Percentiles rank a stretch among this genome's conserved stretches.
These are phyloP conservation scores for Malbranchea zuffiana DNA, from an alignment of 2,329 filamentous ascomycete species.

Conservation along the genomic window DNA sequence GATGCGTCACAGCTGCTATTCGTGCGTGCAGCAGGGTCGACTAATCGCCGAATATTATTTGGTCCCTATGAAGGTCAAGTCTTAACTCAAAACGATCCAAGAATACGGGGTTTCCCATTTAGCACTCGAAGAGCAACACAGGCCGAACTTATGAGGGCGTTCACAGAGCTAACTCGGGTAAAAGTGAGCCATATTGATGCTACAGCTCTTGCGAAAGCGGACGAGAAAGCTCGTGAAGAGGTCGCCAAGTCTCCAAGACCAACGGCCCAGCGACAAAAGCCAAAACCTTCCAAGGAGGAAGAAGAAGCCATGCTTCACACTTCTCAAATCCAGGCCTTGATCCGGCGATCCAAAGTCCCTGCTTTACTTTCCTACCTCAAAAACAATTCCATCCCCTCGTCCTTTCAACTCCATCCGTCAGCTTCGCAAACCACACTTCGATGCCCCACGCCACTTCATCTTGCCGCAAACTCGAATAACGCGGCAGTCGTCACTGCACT, in stretches of 20 bases:
- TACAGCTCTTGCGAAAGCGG: slow-evolving; percentile 44
- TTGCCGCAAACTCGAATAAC: slow-evolving; percentile 72
- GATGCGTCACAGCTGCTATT: slow-evolving; percentile 79
- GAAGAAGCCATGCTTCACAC: slow-evolving; percentile 75
- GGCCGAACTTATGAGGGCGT: slow-evolving; percentile 85
- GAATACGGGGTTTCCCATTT: slow-evolving; percentile 83
- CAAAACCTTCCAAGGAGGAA: slow-evolving; percentile 69
- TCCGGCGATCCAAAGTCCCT: slow-evolving; percentile 81
- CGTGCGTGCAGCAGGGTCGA: slow-evolving; percentile 74
- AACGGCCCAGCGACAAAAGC: slow-evolving; percentile 31
- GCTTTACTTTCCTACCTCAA: slow-evolving; percentile 74
- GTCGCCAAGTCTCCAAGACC: slow-evolving; percentile 27
- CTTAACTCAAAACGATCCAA: slow-evolving; percentile 62
- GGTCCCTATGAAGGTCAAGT: slow-evolving; percentile 86
- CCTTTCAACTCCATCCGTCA: slow-evolving; percentile 64
- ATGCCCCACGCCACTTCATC: slow-evolving; percentile 70
- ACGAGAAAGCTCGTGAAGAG: slow-evolving; percentile 37
- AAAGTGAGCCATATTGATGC: slow-evolving; percentile 74
- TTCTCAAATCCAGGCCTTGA: slow-evolving; percentile 74
- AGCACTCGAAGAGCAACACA: slow-evolving; percentile 86
- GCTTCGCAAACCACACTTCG: slow-evolving; percentile 61
- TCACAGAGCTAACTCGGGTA: slow-evolving; percentile 82
- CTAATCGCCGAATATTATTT: slow-evolving; percentile 78
- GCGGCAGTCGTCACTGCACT: slow-evolving; percentile 67
- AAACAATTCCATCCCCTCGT: slow-evolving; percentile 57